Base-by-base conservation (phyloP, 2,329 filamentous ascomycete species). In the Graphium sp. region DNA sequence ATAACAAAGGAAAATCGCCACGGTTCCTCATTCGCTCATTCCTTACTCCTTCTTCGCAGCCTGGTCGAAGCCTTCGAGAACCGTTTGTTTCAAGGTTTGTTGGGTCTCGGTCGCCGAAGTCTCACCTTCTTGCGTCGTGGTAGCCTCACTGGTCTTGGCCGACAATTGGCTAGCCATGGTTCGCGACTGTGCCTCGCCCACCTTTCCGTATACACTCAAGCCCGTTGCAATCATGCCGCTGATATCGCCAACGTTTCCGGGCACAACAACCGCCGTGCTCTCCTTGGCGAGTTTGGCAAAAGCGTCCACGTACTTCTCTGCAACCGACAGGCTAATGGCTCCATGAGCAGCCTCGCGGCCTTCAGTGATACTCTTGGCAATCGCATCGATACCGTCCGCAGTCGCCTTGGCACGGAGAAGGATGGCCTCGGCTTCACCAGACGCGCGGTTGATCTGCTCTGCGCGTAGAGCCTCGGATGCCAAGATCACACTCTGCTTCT, bases 251-350 rank as follows among this genome's bases (percentile, higher is more conserved):
- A 98, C 83, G 45, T 98, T 95, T 8, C 89, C 89, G 1, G 89
- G 89, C 10, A 98, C 85, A 13, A 98, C 83, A 17, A 98, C 78
- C 5, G 84, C 81, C 4, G 89, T 98, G 42, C 89, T 83, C 60
- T 98, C 85, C 56, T 87, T 89, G 28, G 89, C 89, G 41, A 98
- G 61, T 47, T 85, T 82, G 40, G 69, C 76, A 46, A 95, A 98
- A 4, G 89, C 89, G 25, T 91, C 87, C 29, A 98, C 89, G 43
- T 98, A 98, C 56, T 94, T 93, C 66, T 98, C 89, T 0, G 89
- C 89, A 7, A 98, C 82, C 10, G 68, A 81, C 36, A 98, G 56
- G 44, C 81, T 85, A 24, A 98, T 67, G 16, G 89, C 89, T 19
- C 73, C 71, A 48, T 89, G 78, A 3, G 89, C 89, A 31, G 74